These are phyloP conservation scores for Coemansia sp. DNA, from an alignment of 192 early-diverging fungal species.

Conservation along the genomic window DNA sequence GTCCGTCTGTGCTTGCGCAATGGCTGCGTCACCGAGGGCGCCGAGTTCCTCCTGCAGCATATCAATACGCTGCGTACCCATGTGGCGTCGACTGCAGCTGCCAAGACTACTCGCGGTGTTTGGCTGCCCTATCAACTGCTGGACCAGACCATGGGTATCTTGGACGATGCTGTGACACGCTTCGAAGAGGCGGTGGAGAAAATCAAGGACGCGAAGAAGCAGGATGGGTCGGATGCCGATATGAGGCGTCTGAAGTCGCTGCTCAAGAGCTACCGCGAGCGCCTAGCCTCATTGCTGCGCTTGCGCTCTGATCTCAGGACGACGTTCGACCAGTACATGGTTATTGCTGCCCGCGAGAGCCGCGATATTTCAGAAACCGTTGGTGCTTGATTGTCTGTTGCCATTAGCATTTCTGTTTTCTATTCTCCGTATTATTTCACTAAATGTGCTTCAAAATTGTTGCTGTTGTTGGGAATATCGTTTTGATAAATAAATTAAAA, in stretches of 20 bases:
- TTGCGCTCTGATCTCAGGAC: conserved; percentile 19
- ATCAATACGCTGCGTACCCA: conserved; percentile 20
- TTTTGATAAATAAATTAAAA: too few species aligned
- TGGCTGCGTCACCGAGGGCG: conserved; percentile 43
- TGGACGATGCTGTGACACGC: conserved; percentile 36
- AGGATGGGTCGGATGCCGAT: conserved; percentile 3
- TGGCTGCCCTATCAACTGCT: conserved; percentile 52
- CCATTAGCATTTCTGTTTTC: too few species aligned
- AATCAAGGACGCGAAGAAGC: conserved; percentile 31
- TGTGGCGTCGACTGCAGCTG: background rate
- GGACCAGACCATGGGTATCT: conserved; percentile 41
- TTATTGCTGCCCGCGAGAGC: conserved; percentile 41
- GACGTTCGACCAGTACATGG: conserved; percentile 38
- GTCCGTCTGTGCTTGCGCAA: conserved; percentile 44
- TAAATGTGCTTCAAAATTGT: background rate
- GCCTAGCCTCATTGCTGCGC: conserved; percentile 23
- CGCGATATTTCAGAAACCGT: conserved; percentile 21
- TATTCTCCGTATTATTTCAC: background rate
- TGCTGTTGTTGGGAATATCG: too few species aligned
- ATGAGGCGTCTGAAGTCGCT: conserved; percentile 16
- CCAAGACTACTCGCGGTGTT: conserved; percentile 35
- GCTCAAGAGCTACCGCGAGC: conserved; percentile 35
- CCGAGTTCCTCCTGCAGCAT: conserved; percentile 43
- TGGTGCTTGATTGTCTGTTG: background rate
- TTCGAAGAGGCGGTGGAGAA: conserved; percentile 39